Base-by-base conservation (phyloP, 2,329 filamentous ascomycete genomes). In the Thielaviopsis musarum region DNA sequence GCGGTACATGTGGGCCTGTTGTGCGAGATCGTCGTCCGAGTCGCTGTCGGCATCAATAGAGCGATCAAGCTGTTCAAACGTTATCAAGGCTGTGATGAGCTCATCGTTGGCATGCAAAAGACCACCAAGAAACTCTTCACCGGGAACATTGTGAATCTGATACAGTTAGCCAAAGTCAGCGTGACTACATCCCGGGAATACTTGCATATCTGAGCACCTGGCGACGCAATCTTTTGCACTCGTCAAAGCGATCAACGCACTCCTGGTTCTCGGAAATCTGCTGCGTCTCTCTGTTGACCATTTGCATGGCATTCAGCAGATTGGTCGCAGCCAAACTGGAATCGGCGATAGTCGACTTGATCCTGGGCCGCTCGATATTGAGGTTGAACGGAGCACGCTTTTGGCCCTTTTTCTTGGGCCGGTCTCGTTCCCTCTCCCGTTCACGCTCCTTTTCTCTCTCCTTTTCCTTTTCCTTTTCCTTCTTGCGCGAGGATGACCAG, bases 21-120 rank as follows among this genome's bases (percentile, higher is more conserved):
- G 81, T 52, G 84, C 81, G 49, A 81, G 69, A 65, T 81, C 85
- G 62, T 85, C 82, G 60, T 86, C 83, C 1, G 82, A 85, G 69
- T 87, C 83, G 64, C 82, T 85, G 67, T 87, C 83, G 5, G 83
- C 82, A 64, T 89, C 86, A 63, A 91, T 87, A 54, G 87, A 90
- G 62, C 85, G 83, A 68, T 98, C 91, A 63, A 97, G 81, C 65
- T 96, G 88, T 71, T 97, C 91, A 67, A 90, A 98, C 0, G 90
- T 87, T 81, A 95, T 95, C 60, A 98, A 77, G 1, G 91, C 89
- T 63, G 85, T 85, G 49, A 97, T 88, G n/a, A 98, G 83, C 70
- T 95, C 88, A 66, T 98, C 93, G 66, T 98, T 97, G 64, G 91
- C 91, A 66, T 93, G 88, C 19, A 98, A 83, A 4, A 98, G 77